These are phyloP conservation scores for Euphorbia schlechtendalii DNA, from an alignment of 441 rosid genomes.

Conservation along the genomic window DNA sequence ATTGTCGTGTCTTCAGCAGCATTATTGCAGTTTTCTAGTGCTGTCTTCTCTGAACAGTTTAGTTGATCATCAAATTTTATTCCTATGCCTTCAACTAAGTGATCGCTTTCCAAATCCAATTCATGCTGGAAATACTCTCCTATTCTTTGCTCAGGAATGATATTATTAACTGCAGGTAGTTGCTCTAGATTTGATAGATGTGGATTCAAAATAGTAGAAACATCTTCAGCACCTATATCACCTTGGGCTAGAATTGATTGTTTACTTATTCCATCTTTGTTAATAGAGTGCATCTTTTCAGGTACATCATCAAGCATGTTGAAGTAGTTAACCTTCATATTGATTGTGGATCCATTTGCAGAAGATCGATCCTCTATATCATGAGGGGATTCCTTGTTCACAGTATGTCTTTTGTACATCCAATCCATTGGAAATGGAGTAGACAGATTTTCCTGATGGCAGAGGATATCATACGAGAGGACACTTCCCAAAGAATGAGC, in stretches of 20 bases:
- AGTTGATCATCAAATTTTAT: conserved; percentile 21
- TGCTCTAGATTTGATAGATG: conserved; percentile 22
- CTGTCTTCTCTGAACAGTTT: conserved; percentile 25
- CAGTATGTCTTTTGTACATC: conserved; percentile 47
- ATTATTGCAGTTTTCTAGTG: conserved; percentile 24
- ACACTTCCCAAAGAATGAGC: conserved; percentile 98
- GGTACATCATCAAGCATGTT: conserved; percentile 21
- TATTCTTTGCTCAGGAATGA: conserved; percentile 27
- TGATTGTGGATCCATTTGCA: conserved; percentile 23
- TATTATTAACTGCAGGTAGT: conserved; percentile 2
- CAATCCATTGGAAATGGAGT: conserved; percentile 84
- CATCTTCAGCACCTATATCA: conserved; percentile 23
- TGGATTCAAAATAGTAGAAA: conserved; percentile 24
- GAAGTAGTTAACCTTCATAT: conserved; percentile 29
- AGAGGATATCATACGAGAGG: conserved; percentile 89
- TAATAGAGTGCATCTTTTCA: conserved; percentile 26
- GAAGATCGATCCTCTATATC: conserved; percentile 28
- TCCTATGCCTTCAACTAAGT: conserved; percentile 27
- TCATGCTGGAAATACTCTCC: conserved; percentile 27
- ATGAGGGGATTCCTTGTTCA: conserved; percentile 32
- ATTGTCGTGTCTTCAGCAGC: conserved; percentile 33
- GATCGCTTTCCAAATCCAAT: conserved; percentile 24
- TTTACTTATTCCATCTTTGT: conserved; percentile 24
- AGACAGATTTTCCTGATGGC: conserved; percentile 86
- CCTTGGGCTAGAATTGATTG: conserved; percentile 27